These are phyloP conservation scores for Penicillium subrubescens DNA, from an alignment of 495 filamentous ascomycete species.

Conservation along the genomic window DNA sequence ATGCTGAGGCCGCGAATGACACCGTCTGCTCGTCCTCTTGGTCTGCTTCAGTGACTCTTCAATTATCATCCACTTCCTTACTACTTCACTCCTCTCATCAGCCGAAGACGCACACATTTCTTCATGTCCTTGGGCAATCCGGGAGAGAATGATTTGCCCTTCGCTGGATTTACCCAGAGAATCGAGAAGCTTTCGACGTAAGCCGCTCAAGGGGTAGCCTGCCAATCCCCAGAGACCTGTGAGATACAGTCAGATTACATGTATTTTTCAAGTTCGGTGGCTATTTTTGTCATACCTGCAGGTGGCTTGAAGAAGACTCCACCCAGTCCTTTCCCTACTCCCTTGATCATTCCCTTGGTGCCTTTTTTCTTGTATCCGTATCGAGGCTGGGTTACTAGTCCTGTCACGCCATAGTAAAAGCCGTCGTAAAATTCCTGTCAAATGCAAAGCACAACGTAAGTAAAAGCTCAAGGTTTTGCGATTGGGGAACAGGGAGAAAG, in stretches of 20 bases:
- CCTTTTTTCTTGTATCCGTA: constrained; percentile 71
- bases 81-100: constrained; percentile 23
- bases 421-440: constrained; percentile 66
- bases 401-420: constrained; percentile 71
- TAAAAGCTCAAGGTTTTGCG: constrained; percentile 24
- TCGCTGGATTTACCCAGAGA: constrained; percentile 30
- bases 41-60: constrained; percentile 12
- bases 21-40: neutral
- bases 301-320: constrained; percentile 70
- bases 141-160: constrained; percentile 20
- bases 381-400: constrained; percentile 71
- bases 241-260: constrained; percentile 22
- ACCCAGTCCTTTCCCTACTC: constrained; percentile 74
- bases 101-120: constrained; percentile 26
- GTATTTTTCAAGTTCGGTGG: too few relatives aligned
- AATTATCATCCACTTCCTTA: constrained; percentile 19
- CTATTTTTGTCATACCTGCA: constrained; percentile 53
- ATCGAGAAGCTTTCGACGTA: constrained; percentile 70
- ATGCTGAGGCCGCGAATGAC: neutral
- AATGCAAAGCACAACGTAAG: constrained; percentile 39
- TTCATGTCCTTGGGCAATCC: constrained; percentile 29
- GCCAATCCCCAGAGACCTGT: constrained; percentile 61
- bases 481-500: neutral
- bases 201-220: constrained; percentile 71
- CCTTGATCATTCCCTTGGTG: constrained; percentile 67